Evolutionary conservation across 2,329 filamentous ascomycete genomes (phyloP).

Genomic region (Zelopaecilomyces penicillatus): DNA sequence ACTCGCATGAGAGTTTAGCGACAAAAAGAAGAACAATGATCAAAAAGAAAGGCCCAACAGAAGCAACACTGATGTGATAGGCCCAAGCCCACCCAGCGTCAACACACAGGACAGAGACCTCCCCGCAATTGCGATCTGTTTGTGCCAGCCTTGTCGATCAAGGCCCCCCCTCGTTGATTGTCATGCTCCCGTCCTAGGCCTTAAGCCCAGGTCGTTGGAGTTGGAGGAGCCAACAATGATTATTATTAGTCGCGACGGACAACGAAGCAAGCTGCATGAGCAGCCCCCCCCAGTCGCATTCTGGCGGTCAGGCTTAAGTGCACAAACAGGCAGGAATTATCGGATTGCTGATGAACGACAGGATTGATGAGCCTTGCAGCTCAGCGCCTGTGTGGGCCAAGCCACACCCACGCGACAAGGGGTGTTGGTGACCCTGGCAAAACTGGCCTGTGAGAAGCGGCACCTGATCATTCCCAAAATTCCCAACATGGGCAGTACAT

Average conservation of each 20-base stretch:
- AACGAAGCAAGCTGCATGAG: too few relatives aligned
- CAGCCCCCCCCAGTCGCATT: background rate
- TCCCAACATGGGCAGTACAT: too few relatives aligned
- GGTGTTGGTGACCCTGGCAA: background rate
- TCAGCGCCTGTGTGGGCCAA: background rate
- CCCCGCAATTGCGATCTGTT: slow-evolving; percentile 9
- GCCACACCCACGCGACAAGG: slow-evolving; percentile 5
- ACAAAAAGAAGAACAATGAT: background rate
- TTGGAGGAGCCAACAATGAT: too few relatives aligned
- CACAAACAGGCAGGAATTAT: background rate
- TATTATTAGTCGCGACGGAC: too few relatives aligned
- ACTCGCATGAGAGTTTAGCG: too few relatives aligned
- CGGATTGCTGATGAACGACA: background rate
- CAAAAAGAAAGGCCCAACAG: background rate
- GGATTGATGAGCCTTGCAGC: too few relatives aligned
- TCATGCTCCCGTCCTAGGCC: too few relatives aligned
- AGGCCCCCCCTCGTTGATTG: slow-evolving; percentile 1
- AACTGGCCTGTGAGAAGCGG: background rate
- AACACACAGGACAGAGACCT: too few relatives aligned
- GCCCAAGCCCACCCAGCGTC: too few relatives aligned
- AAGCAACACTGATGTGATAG: too few relatives aligned
- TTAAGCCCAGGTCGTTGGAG: too few relatives aligned
- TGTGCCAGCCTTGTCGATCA: slow-evolving; percentile 8
- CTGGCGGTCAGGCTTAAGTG: slow-evolving; percentile 4
- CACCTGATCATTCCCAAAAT: slow-evolving; percentile 6